A percentile compares a stretch with the other conserved stretches of the same genome.
phyloP scores from a whole-genome alignment of 2,329 filamentous ascomycete species.

The Westerdykella aurantiaca region DNA sequence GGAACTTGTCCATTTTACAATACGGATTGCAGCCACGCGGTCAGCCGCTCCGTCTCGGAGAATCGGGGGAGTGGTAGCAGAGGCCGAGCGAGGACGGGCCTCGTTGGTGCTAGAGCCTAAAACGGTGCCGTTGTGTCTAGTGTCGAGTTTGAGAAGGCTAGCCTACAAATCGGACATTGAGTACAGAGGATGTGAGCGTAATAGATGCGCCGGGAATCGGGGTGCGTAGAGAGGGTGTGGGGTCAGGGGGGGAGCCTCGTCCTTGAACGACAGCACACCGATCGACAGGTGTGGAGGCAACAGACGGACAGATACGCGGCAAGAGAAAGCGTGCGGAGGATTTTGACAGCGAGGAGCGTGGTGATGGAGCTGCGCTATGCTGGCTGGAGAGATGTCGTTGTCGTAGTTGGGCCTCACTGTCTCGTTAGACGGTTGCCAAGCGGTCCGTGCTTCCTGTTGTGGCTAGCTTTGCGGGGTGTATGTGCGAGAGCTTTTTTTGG shows the following conservation, averaged over 20 bases:
- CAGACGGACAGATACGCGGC: too few species aligned
- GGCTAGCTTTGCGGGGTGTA: background rate
- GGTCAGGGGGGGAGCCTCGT: background rate
- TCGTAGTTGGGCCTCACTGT: background rate
- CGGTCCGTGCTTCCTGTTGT: background rate
- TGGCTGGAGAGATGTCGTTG: background rate
- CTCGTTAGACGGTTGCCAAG: background rate
- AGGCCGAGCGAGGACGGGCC: too few species aligned
- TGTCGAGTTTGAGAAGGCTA: background rate
- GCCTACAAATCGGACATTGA: background rate
- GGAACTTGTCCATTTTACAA: constrained; percentile 79
- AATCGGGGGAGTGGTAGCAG: background rate
- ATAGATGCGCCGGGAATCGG: background rate
- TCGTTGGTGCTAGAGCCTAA: too few species aligned
- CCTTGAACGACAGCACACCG: too few species aligned
- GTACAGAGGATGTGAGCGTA: background rate
- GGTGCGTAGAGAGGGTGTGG: background rate
- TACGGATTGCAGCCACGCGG: background rate
- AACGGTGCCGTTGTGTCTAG: too few species aligned
- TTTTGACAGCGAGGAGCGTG: background rate
- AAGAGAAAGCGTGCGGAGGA: background rate
- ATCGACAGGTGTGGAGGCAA: too few species aligned
- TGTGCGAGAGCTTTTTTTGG: background rate
- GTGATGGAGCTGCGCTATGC: background rate
- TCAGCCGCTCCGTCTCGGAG: background rate